phyloP scores from a whole-genome alignment of 1,284 basidiomycete genomes.

The Schizopora paradoxa region DNA sequence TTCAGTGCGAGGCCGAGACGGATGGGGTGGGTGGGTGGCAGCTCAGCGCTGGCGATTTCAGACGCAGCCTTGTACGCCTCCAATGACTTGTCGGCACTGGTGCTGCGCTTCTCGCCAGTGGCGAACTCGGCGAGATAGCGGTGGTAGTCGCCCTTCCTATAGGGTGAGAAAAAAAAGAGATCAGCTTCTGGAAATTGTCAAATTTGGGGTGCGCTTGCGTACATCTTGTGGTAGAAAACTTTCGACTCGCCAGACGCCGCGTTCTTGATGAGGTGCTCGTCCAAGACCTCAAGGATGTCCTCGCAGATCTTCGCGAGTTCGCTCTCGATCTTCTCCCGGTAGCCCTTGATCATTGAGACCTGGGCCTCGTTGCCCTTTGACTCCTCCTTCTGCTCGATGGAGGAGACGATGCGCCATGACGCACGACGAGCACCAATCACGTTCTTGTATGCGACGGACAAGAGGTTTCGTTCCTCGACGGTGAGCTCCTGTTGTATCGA shows the following conservation, averaged over 20 bases:
- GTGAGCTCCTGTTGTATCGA: constrained; percentile 97
- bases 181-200: constrained; percentile 1
- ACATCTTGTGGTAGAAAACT: constrained; percentile 99
- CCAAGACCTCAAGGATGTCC: constrained; percentile 97
- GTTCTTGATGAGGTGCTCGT: constrained; percentile 98
- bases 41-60: constrained; percentile 95
- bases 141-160: constrained; percentile 99
- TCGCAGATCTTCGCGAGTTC: constrained; percentile 99
- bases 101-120: constrained; percentile 98
- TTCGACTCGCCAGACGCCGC: constrained; percentile 98
- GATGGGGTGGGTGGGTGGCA: constrained; percentile 98
- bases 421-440: constrained; percentile 99
- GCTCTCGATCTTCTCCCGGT: constrained; percentile 97
- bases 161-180: constrained; percentile 7
- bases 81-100: constrained; percentile 96
- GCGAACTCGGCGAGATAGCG: constrained; percentile 99
- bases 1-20: constrained; percentile 98
- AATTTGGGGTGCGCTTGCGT: too few relatives aligned
- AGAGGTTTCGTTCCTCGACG: constrained; percentile 98
- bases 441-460: constrained; percentile 99
- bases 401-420: constrained; percentile 98
- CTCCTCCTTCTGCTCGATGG: constrained; percentile 99
- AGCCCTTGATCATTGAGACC: constrained; percentile 98
- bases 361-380: constrained; percentile 98
- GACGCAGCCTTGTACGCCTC: constrained; percentile 99